These are phyloP conservation scores for Fusarium cicatricum DNA, from an alignment of 2,329 filamentous ascomycete genomes.

Conservation along the genomic window DNA sequence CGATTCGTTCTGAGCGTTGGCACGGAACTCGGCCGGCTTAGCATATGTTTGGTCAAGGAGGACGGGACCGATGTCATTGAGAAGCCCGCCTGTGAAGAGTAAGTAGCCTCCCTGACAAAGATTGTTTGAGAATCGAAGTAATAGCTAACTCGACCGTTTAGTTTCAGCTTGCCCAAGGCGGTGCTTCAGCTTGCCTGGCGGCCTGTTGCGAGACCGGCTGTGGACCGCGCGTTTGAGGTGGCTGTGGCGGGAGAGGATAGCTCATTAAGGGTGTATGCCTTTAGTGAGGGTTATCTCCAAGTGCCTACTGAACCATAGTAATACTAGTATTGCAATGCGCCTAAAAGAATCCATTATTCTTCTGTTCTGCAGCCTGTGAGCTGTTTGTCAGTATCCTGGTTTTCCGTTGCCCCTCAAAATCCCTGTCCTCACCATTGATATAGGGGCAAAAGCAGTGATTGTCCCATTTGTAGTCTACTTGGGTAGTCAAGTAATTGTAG, in stretches of 20 bases:
- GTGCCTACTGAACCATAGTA: conserved; percentile 27
- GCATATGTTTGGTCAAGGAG: conserved; percentile 52
- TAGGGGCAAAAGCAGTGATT: not conserved
- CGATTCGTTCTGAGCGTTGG: conserved; percentile 62
- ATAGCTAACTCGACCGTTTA: conserved; percentile 31
- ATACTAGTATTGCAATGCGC: conserved; percentile 16
- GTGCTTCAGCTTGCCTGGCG: conserved; percentile 76
- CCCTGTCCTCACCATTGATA: no score
- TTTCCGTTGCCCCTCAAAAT: not conserved
- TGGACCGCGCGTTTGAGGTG: conserved; percentile 49
- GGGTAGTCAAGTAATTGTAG: not conserved
- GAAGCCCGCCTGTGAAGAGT: conserved; percentile 50
- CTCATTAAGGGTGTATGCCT: conserved; percentile 65
- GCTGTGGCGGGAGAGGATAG: conserved; percentile 68
- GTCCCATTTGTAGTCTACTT: not conserved
- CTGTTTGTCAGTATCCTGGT: not conserved
- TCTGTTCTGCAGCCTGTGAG: not conserved
- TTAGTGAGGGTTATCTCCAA: conserved; percentile 44
- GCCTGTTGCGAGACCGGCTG: conserved; percentile 51
- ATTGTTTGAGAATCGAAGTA: not conserved
- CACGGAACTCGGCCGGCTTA: conserved; percentile 62
- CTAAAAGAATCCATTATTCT: not conserved
- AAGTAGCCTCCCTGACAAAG: conserved; percentile 37
- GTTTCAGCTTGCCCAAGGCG: conserved; percentile 63
- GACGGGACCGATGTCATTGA: conserved; percentile 51